phyloP scores from a whole-genome alignment of 139 green algal genomes.

The Chlorella sp. region DNA sequence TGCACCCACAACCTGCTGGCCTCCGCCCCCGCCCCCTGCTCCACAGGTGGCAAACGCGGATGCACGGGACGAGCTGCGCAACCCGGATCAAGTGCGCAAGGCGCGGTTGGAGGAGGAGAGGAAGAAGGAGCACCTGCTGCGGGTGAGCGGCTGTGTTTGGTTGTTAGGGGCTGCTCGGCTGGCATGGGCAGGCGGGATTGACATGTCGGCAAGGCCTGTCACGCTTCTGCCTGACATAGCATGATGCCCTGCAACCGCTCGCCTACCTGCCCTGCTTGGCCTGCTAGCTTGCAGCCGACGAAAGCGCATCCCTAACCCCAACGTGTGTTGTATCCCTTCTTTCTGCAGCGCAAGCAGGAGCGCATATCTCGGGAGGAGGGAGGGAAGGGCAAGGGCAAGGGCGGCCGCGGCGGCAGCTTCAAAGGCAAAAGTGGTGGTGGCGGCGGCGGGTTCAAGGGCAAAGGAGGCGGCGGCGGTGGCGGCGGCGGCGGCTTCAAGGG shows the following conservation, averaged over 20 bases:
- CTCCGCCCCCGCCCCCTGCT: too few relatives aligned
- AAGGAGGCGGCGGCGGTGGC: background rate
- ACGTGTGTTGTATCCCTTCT: background rate
- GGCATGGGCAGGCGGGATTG: too few relatives aligned
- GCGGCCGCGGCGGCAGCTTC: background rate
- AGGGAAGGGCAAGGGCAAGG: background rate
- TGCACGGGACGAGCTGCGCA: constrained; percentile 38
- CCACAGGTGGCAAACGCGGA: background rate
- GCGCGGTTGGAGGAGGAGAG: constrained; percentile 24
- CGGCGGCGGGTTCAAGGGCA: constrained; percentile 30
- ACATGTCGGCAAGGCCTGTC: too few relatives aligned
- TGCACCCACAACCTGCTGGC: too few relatives aligned
- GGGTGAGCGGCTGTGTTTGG: too few relatives aligned
- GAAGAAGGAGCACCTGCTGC: constrained; percentile 41
- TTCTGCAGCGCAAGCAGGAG: constrained; percentile 24
- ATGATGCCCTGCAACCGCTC: too few relatives aligned
- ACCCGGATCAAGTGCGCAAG: constrained; percentile 49
- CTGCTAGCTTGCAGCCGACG: too few relatives aligned
- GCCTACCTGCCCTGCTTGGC: background rate
- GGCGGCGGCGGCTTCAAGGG: constrained; percentile 12
- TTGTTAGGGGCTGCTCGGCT: too few relatives aligned
- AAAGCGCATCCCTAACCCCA: background rate
- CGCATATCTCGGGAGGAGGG: background rate
- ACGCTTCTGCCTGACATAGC: too few relatives aligned
- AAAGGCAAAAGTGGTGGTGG: background rate